These are phyloP conservation scores for Pyrenochaeta sp. DNA, from an alignment of 2,329 filamentous ascomycete genomes.

Conservation along the genomic window DNA sequence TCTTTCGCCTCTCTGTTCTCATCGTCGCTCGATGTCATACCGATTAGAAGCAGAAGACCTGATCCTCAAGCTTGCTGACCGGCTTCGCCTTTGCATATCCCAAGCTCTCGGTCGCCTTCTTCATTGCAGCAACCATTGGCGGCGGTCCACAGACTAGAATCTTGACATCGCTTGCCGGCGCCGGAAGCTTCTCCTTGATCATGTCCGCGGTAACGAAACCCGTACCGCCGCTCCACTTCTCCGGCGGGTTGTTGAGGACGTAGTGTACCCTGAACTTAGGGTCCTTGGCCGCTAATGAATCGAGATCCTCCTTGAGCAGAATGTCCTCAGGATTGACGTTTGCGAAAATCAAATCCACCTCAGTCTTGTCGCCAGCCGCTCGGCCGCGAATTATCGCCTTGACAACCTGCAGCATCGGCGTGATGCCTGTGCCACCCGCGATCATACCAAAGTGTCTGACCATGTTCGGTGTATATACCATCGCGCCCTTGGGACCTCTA, in stretches of 20 bases:
- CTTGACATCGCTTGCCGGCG: slow-evolving; percentile 87
- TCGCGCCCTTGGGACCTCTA: slow-evolving; percentile 93
- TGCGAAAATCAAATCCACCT: slow-evolving; percentile 68
- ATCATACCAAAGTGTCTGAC: slow-evolving; percentile 97
- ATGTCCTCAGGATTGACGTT: slow-evolving; percentile 64
- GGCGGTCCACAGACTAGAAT: slow-evolving; percentile 93
- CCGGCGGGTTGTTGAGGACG: slow-evolving; percentile 93
- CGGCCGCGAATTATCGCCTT: slow-evolving; percentile 87
- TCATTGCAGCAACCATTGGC: slow-evolving; percentile 94
- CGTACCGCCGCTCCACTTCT: slow-evolving; percentile 89
- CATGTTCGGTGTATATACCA: slow-evolving; percentile 98
- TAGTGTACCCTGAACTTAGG: slow-evolving; percentile 87
- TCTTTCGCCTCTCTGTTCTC: neutral
- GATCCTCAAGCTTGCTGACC: slow-evolving; percentile 96
- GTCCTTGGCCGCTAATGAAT: slow-evolving; percentile 79
- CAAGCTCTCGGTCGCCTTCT: slow-evolving; percentile 89
- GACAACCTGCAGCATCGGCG: slow-evolving; percentile 96
- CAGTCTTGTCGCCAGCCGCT: slow-evolving; percentile 77
- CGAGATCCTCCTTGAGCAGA: slow-evolving; percentile 89
- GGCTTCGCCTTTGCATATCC: slow-evolving; percentile 92
- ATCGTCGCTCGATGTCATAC: neutral
- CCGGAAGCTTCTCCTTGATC: slow-evolving; percentile 87
- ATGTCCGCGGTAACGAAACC: slow-evolving; percentile 96
- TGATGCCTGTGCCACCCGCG: slow-evolving; percentile 96
- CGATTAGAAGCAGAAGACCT: slow-evolving; percentile 92